phyloP scores from a whole-genome alignment of 2,329 filamentous ascomycete genomes.

The Chrysoporthe cubensis region DNA sequence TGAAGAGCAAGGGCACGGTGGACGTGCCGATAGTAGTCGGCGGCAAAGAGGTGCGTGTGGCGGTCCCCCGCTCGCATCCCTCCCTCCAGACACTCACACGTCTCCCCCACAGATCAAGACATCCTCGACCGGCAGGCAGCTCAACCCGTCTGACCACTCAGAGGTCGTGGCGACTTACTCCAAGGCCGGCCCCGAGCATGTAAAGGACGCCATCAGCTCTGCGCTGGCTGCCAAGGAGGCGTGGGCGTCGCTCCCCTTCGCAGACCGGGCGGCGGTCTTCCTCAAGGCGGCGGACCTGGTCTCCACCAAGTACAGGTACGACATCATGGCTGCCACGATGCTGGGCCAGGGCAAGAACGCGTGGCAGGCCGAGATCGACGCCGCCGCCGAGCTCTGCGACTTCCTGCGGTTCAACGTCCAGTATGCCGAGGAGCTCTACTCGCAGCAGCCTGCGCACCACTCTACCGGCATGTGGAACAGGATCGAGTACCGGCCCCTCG shows the following conservation, averaged over 20 bases:
- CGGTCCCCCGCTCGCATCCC: not conserved
- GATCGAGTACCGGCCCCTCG: conserved; percentile 84
- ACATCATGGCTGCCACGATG: conserved; percentile 96
- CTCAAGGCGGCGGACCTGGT: conserved; percentile 94
- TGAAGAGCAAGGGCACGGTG: conserved; percentile 71
- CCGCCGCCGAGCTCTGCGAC: conserved; percentile 88
- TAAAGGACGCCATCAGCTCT: conserved; percentile 78
- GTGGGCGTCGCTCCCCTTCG: conserved; percentile 87
- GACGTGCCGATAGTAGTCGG: conserved; percentile 83
- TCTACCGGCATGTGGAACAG: conserved; percentile 88
- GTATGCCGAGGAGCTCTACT: conserved; percentile 90
- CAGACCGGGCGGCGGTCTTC: conserved; percentile 90
- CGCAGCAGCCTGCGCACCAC: conserved; percentile 84
- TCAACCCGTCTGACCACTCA: conserved; percentile 81
- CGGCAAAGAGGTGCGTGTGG: conserved; percentile 70
- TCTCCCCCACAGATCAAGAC: conserved; percentile 62
- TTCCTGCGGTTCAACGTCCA: conserved; percentile 94
- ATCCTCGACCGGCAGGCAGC: conserved; percentile 68
- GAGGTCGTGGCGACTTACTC: conserved; percentile 81
- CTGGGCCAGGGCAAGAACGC: conserved; percentile 97
- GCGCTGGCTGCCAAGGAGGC: conserved; percentile 83
- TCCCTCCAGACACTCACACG: conserved; percentile 5
- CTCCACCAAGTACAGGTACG: conserved; percentile 90
- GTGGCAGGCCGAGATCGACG: conserved; percentile 98
- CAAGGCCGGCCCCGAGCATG: conserved; percentile 75